Conservation (phyloP, 176 grass and related monocot genomes). For the Saccharum spontaneum region DNA sequence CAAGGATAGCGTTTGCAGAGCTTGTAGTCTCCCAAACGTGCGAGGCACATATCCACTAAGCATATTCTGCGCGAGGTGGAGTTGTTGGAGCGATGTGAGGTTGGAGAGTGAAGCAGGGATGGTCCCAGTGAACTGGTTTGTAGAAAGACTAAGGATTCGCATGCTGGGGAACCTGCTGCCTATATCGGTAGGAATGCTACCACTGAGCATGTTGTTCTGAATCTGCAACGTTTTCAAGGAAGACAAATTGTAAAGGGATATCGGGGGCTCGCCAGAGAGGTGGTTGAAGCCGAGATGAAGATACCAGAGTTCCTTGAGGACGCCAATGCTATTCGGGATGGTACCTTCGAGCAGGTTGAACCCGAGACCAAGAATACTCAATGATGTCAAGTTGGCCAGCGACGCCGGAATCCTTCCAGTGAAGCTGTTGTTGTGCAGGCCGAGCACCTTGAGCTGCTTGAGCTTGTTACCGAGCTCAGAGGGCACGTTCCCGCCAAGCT, state of each 20-base stretch:
- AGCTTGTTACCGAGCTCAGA: neutral
- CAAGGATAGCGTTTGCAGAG: too few species aligned
- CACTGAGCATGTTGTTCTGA: neutral
- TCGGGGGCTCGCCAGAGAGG: neutral
- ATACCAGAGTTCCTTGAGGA: neutral
- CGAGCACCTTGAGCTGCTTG: neutral
- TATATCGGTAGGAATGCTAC: neutral
- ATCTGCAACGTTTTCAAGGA: neutral
- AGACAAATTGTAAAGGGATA: neutral
- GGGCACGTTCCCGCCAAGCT: neutral
- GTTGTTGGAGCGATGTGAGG: neutral
- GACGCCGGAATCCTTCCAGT: neutral
- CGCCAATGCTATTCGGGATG: neutral
- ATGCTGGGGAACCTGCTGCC: neutral
- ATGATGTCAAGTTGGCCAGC: neutral
- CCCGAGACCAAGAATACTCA: rapidly evolving
- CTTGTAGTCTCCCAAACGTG: neutral
- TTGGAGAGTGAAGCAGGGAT: constrained; percentile 19
- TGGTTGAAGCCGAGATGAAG: neutral
- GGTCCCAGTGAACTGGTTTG: neutral
- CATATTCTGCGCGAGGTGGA: neutral
- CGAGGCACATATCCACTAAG: neutral
- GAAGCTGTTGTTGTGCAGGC: neutral
- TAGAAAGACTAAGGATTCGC: neutral
- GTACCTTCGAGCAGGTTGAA: neutral